These are phyloP conservation scores for Naganishia sp. DNA, from an alignment of 1,284 basidiomycete genomes.

Conservation along the genomic window DNA sequence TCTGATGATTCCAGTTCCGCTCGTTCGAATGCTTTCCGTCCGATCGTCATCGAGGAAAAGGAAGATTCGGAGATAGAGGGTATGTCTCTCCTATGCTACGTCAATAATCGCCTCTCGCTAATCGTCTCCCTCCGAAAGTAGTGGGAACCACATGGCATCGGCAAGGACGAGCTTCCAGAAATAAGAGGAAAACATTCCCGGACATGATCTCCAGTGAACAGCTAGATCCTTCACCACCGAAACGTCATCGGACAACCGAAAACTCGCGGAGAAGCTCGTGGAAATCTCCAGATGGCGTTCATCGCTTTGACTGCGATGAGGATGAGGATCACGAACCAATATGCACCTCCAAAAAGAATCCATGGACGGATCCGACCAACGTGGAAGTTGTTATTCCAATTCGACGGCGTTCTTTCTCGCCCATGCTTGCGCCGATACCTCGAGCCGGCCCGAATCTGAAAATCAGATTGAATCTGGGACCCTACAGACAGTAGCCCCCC, in stretches of 20 bases:
- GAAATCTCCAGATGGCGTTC: background rate
- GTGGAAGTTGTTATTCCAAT: conserved; percentile 19
- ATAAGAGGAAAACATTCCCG: conserved; percentile 11
- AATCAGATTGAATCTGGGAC: conserved; percentile 15
- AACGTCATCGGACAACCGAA: conserved; percentile 1
- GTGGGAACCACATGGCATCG: conserved; percentile 3
- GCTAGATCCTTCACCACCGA: conserved; percentile 3
- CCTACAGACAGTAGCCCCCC: conserved; percentile 1
- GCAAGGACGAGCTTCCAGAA: conserved; percentile 5
- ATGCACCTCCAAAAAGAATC: background rate
- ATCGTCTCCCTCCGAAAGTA: no score
- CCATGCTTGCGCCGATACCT: background rate
- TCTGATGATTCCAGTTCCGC: no score
- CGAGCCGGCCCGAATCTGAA: conserved; percentile 14
- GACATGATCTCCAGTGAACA: conserved; percentile 7
- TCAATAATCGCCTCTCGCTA: background rate
- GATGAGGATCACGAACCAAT: conserved; percentile 10
- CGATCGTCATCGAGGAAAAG: background rate
- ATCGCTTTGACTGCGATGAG: background rate
- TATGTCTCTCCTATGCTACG: background rate
- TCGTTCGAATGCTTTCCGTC: background rate
- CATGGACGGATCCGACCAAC: background rate
- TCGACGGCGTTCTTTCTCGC: background rate
- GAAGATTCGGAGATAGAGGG: background rate
- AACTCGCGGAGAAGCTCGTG: background rate